Evolutionary conservation across 768 basidiomycete species (phyloP), one percentile per base, ranked within the genome.

Genomic region (Nidularia pulvinata): DNA sequence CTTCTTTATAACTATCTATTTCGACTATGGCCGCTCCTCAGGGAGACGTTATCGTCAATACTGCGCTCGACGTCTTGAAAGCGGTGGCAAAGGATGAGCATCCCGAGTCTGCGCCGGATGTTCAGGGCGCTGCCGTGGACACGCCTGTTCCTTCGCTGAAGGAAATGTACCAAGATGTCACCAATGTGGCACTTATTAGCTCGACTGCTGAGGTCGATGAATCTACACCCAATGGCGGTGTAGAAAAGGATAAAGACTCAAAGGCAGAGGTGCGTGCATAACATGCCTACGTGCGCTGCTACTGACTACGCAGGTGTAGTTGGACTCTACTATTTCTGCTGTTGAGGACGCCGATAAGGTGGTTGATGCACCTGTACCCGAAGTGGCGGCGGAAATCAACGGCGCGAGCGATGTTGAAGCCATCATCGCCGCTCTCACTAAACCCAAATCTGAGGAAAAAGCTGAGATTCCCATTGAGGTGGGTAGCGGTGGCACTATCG

Each of bases 11-110:
- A 44, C 25, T 56, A 59, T 48, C 55, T 58, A 60, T 55, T 52
- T 16, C 50, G 48, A 61, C 55, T 46, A 61, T 63, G 60, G 55
- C 62, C 52, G 53, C 57, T 56, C 54, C 45, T 7, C 53, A 57
- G 49, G 45, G 45, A 22, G 45, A 46, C 45, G 45, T 46, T 46
- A 22, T n/a, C 45, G 22, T 30, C 25, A 22, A n/a, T 5, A 10
- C 45, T 22, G 13, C 22, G 11, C 37, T 16, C 37, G 4, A 16
- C 25, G 39, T 11, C 22, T 30, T 46, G n/a, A 10, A 14, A n/a
- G 13, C 45, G 25, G 22, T 46, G 10, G 10, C 45, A 11, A 25
- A 46, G 25, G 45, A 46, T 22, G 45, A 46, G n/a, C 13, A 10
- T 46, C 14, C 45, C 25, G 25, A 10, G 10, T 42, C 39, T 42